These are phyloP conservation scores for Fusarium gaditjirri DNA, from an alignment of 2,329 filamentous ascomycete genomes.

Conservation along the genomic window DNA sequence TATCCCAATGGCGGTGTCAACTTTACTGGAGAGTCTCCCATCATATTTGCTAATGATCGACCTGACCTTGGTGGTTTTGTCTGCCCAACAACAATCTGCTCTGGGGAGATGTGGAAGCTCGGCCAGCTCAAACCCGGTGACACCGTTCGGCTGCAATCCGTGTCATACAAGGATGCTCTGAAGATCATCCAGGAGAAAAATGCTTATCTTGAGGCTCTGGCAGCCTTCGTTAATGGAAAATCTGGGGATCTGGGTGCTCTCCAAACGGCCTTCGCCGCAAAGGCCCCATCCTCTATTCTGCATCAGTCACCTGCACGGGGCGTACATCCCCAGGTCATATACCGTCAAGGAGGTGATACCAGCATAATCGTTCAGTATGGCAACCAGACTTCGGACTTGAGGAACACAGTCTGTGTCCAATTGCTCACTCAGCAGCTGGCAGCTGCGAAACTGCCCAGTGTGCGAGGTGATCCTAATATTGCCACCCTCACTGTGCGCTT, in stretches of 20 bases:
- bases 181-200: neutral
- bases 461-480: neutral
- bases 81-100: slow-evolving; percentile 45
- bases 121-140: slow-evolving; percentile 50
- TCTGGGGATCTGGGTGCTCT: neutral
- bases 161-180: neutral
- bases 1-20: slow-evolving; percentile 43
- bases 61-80: slow-evolving; percentile 49
- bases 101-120: slow-evolving; percentile 51
- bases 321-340: neutral
- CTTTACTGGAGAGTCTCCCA: slow-evolving; percentile 50
- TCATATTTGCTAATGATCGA: slow-evolving; percentile 49
- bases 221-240: neutral
- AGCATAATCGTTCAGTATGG: neutral
- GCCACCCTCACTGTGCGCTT: neutral
- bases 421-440: neutral
- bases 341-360: neutral
- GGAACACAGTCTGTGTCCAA: neutral
- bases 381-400: neutral
- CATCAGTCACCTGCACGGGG: neutral
- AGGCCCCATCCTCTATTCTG: neutral
- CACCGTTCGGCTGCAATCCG: slow-evolving; percentile 21
- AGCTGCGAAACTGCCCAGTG: neutral
- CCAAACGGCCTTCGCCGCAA: neutral
- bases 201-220: neutral